Percentiles rank a stretch among this genome's conserved stretches.
phyloP scores from a whole-genome alignment of 805 yeast genomes.

The Tetrapisispora namnaoensis region DNA sequence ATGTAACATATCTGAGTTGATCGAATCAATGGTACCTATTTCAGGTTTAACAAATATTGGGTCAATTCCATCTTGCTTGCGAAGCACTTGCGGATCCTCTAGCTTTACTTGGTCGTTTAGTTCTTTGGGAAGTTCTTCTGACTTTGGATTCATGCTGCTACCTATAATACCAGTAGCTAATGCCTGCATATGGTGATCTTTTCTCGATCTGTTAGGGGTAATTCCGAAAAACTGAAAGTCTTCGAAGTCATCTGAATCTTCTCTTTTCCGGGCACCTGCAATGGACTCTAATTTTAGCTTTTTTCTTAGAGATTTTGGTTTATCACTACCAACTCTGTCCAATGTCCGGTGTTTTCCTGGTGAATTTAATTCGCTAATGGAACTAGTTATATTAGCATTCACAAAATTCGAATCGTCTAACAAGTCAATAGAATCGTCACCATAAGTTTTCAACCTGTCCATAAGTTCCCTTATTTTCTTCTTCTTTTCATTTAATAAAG shows the following conservation, averaged over 20 bases:
- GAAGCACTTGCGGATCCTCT: background rate
- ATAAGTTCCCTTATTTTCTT: conserved; percentile 13
- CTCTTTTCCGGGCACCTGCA: too few species aligned
- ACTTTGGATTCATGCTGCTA: background rate
- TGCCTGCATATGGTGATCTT: too few species aligned
- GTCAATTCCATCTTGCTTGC: background rate
- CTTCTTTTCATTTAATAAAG: conserved; percentile 23
- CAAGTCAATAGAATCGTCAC: background rate
- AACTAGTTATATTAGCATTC: conserved; percentile 11
- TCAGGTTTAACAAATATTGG: background rate
- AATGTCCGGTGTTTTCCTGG: conserved; percentile 17
- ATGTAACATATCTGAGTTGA: background rate
- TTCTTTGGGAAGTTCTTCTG: background rate
- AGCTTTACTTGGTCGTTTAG: background rate
- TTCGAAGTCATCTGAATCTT: conserved; percentile 8
- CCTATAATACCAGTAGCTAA: background rate
- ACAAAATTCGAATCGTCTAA: conserved; percentile 13
- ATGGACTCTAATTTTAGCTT: background rate
- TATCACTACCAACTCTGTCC: conserved; percentile 2
- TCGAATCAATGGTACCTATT: background rate
- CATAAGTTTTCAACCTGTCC: conserved; percentile 4
- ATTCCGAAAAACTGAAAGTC: conserved; percentile 20
- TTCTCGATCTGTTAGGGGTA: background rate
- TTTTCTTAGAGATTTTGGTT: background rate
- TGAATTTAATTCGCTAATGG: conserved; percentile 15